These are phyloP conservation scores for Fusarium sp. DNA, from an alignment of 2,329 filamentous ascomycete species.

Conservation along the genomic window DNA sequence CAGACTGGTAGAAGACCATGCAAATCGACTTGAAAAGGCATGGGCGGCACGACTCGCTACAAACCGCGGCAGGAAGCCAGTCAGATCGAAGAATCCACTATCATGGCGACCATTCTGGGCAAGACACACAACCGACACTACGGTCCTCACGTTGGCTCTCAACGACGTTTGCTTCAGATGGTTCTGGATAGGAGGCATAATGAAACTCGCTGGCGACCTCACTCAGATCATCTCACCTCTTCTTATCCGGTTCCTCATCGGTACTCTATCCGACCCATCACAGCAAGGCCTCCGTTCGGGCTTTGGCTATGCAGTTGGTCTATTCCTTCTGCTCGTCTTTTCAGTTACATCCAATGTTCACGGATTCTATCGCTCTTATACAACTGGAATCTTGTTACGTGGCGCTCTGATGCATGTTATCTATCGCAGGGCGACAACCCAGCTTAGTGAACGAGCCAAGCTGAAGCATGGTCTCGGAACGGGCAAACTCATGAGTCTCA, in stretches of 20 bases:
- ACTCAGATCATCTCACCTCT: slow-evolving; percentile 28
- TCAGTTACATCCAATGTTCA: slow-evolving; percentile 32
- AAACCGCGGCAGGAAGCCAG: neutral
- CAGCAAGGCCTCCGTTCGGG: slow-evolving; percentile 18
- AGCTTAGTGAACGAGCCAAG: slow-evolving; percentile 28
- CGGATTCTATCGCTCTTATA: slow-evolving; percentile 28
- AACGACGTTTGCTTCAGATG: slow-evolving; percentile 49
- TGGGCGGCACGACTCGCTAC: slow-evolving; percentile 11
- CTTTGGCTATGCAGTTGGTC: slow-evolving; percentile 22
- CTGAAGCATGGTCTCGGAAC: slow-evolving; percentile 40
- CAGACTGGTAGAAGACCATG: slow-evolving; percentile 25
- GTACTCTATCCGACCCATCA: slow-evolving; percentile 17
- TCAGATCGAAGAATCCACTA: neutral
- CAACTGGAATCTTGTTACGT: slow-evolving; percentile 13
- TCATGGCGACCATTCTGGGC: slow-evolving; percentile 46
- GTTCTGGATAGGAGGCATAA: slow-evolving; percentile 49
- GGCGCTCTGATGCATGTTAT: slow-evolving; percentile 32
- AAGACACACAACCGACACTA: slow-evolving; percentile 41
- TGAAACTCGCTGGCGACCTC: slow-evolving; percentile 47
- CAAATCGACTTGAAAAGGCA: slow-evolving; percentile 26
- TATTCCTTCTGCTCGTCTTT: slow-evolving; percentile 23
- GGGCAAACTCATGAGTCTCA: slow-evolving; percentile 50
- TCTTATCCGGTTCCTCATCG: slow-evolving; percentile 30
- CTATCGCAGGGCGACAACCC: slow-evolving; percentile 27
- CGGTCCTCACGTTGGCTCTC: slow-evolving; percentile 47